These are phyloP conservation scores for Paraphaeosphaeria minitans DNA, from an alignment of 2,329 filamentous ascomycete species.

Conservation along the genomic window DNA sequence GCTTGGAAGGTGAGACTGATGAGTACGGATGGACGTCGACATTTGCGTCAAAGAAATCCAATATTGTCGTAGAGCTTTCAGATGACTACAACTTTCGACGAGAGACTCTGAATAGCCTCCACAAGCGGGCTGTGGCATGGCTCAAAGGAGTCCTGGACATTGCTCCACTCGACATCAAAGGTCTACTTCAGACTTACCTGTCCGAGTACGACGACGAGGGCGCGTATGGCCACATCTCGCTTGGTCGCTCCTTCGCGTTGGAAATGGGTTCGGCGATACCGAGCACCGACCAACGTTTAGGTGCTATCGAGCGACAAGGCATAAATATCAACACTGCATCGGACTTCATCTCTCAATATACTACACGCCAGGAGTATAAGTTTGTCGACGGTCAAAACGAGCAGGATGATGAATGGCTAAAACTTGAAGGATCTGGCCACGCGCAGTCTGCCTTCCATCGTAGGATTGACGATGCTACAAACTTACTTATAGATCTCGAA, in stretches of 20 bases:
- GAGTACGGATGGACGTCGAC: slow-evolving; percentile 85
- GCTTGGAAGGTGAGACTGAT: slow-evolving; percentile 91
- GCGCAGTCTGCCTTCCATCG: slow-evolving; percentile 33
- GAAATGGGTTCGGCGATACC: slow-evolving; percentile 91
- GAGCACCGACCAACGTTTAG: slow-evolving; percentile 80
- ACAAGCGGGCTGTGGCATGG: slow-evolving; percentile 79
- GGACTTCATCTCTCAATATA: slow-evolving; percentile 96
- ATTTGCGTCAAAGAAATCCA: slow-evolving; percentile 76
- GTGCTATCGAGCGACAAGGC: slow-evolving; percentile 75
- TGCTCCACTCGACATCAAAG: slow-evolving; percentile 92
- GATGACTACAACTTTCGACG: slow-evolving; percentile 87
- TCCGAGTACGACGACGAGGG: slow-evolving; percentile 94
- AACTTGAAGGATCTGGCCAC: slow-evolving; percentile 51
- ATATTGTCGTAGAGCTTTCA: slow-evolving; percentile 86
- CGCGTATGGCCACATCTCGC: slow-evolving; percentile 85
- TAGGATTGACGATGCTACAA: slow-evolving; percentile 58
- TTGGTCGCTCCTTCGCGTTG: slow-evolving; percentile 91
- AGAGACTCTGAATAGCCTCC: slow-evolving; percentile 76
- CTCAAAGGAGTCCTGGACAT: slow-evolving; percentile 79
- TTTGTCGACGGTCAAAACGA: slow-evolving; percentile 78
- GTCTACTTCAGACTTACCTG: slow-evolving; percentile 91
- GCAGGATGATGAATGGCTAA: slow-evolving; percentile 65
- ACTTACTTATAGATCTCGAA: slow-evolving; percentile 74
- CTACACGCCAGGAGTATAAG: slow-evolving; percentile 92
- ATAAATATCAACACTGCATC: slow-evolving; percentile 87